Percentiles rank a stretch among this genome's conserved stretches.
Evolutionary conservation across 768 basidiomycete species (phyloP).

Genomic region (Hericium alpestre): DNA sequence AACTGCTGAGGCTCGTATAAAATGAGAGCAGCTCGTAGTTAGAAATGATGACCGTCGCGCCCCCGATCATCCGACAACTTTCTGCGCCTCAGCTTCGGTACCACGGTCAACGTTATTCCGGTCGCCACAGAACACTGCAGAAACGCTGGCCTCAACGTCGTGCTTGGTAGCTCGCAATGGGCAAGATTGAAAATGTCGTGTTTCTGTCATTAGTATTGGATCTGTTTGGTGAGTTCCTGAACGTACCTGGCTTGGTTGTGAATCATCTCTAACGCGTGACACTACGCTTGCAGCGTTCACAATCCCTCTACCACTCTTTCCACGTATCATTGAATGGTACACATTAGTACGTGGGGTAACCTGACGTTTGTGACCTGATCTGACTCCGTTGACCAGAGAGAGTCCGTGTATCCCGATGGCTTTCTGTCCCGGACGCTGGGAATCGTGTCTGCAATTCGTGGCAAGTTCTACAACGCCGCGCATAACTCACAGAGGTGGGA

Average conservation of each 20-base stretch:
- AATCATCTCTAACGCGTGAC: not conserved
- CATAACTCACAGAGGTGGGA: slow-evolving; percentile 79
- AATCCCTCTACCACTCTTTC: slow-evolving; percentile 91
- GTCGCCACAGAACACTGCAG: not conserved
- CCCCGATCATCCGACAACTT: too few species aligned
- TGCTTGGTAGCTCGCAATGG: slow-evolving; percentile 29
- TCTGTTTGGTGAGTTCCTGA: slow-evolving; percentile 45
- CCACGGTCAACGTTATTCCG: too few species aligned
- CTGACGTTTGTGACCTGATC: not conserved
- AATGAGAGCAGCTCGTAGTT: not conserved
- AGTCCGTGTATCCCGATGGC: slow-evolving; percentile 57
- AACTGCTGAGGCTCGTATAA: not conserved
- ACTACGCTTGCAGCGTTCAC: slow-evolving; percentile 57
- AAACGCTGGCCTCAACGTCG: not conserved
- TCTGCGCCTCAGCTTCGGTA: too few species aligned
- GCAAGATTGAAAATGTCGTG: slow-evolving; percentile 67
- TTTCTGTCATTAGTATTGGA: slow-evolving; percentile 88
- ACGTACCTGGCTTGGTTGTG: not conserved
- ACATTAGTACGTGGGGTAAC: slow-evolving; percentile 20
- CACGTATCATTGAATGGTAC: slow-evolving; percentile 95
- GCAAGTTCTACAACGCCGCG: slow-evolving; percentile 49
- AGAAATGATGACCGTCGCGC: too few species aligned
- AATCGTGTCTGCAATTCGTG: slow-evolving; percentile 56
- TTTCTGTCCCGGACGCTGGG: slow-evolving; percentile 64
- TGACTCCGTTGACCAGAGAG: slow-evolving; percentile 35